phyloP scores from a whole-genome alignment of 179 eudicot species.

The Actinidia polygama region DNA sequence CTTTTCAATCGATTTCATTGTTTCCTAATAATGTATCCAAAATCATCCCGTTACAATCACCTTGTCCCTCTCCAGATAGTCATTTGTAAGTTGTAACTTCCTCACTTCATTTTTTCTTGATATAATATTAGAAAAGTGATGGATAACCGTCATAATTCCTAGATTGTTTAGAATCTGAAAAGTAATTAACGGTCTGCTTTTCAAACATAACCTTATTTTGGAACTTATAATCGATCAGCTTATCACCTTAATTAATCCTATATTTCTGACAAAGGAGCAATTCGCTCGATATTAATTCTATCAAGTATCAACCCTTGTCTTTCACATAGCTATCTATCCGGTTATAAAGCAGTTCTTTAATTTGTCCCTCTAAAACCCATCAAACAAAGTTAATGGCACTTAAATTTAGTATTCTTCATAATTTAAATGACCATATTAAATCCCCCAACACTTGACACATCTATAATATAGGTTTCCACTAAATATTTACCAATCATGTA shows the following conservation, averaged over 20 bases:
- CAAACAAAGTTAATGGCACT: not conserved
- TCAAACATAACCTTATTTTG: not conserved
- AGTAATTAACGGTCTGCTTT: not conserved
- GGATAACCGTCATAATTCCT: not conserved
- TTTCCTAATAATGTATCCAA: not conserved
- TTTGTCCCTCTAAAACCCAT: not conserved
- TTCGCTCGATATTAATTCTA: not conserved
- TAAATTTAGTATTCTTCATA: not conserved
- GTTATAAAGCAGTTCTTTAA: not conserved
- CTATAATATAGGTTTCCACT: too few relatives aligned
- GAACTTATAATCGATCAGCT: not conserved
- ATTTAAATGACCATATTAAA: not conserved
- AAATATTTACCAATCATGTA: not conserved
- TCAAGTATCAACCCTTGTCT: not conserved
- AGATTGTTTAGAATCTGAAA: not conserved
- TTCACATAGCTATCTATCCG: not conserved
- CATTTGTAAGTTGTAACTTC: not conserved
- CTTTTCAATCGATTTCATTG: not conserved
- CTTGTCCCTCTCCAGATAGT: not conserved
- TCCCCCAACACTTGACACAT: not conserved
- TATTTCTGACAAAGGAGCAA: not conserved
- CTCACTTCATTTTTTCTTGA: not conserved
- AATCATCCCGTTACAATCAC: not conserved
- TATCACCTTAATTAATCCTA: not conserved
- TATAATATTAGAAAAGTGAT: not conserved